Conservation (phyloP, 352 stramenopile species). For the Phytophthora sojae region DNA sequence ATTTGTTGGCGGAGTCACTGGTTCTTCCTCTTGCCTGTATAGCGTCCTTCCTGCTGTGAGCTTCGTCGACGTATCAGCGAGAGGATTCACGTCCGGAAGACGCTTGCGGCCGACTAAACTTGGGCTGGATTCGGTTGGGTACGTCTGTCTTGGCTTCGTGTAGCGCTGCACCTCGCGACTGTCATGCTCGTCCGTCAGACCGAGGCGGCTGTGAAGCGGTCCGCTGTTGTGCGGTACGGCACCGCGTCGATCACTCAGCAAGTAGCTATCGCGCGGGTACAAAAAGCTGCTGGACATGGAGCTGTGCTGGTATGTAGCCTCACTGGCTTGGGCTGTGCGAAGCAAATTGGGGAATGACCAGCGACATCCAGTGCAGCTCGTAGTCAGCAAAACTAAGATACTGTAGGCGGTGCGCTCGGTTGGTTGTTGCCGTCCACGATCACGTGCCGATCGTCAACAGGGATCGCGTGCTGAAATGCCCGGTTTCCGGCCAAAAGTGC, state of each 20-base stretch:
- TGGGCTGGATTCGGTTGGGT: background rate
- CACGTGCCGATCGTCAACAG: constrained; percentile 4
- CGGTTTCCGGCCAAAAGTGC: background rate
- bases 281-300: constrained; percentile 21
- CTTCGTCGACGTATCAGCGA: background rate
- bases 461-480: background rate
- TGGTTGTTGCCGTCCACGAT: background rate
- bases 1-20: background rate
- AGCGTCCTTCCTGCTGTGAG: background rate
- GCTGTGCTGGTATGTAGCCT: too few relatives aligned
- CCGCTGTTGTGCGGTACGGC: constrained; percentile 4
- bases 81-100: constrained; percentile 2
- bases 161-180: constrained; percentile 1
- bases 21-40: background rate
- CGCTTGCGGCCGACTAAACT: background rate
- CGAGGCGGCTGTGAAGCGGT: background rate
- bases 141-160: constrained; percentile 5
- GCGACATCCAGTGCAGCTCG: background rate
- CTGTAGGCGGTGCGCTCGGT: background rate
- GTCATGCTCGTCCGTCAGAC: background rate
- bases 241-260: constrained; percentile 6
- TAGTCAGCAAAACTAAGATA: background rate
- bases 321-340: background rate
- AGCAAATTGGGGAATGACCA: background rate
- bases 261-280: constrained; percentile 3